phyloP scores from a whole-genome alignment of 2,329 filamentous ascomycete species.

The Clonostachys chloroleuca region DNA sequence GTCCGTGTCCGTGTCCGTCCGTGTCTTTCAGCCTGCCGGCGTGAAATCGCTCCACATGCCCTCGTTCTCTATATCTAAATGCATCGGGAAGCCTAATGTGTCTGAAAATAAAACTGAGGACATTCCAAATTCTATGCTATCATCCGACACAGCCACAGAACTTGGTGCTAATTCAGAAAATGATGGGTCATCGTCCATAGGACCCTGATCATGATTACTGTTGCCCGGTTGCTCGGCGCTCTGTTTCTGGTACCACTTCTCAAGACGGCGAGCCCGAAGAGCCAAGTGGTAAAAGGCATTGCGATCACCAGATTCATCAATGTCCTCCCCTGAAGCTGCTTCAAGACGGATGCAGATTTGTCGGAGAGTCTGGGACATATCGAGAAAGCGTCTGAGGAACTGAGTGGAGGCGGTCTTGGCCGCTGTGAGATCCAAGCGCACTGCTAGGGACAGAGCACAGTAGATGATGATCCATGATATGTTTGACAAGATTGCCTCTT shows the following conservation, averaged over 20 bases:
- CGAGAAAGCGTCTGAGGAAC: conserved; percentile 19
- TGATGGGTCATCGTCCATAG: too few species aligned
- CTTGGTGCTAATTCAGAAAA: too few species aligned
- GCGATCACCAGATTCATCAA: conserved; percentile 3
- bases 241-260: conserved; percentile 11
- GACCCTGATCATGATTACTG: too few species aligned
- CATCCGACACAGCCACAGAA: too few species aligned
- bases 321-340: conserved; percentile 8
- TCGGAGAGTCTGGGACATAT: conserved; percentile 17
- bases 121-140: too few species aligned
- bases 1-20: not conserved
- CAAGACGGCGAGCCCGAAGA: conserved; percentile 9
- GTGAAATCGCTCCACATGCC: not conserved
- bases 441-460: conserved; percentile 18
- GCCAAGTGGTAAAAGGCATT: conserved; percentile 16
- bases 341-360: conserved; percentile 20
- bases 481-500: conserved; percentile 19
- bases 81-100: too few species aligned
- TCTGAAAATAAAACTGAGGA: too few species aligned
- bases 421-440: conserved; percentile 16
- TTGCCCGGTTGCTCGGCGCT: not conserved
- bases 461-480: conserved; percentile 23
- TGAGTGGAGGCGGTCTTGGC: not conserved
- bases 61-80: not conserved
- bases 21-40: not conserved